Conservation (phyloP, 2,329 filamentous ascomycete genomes). For the Venturia effusa region DNA sequence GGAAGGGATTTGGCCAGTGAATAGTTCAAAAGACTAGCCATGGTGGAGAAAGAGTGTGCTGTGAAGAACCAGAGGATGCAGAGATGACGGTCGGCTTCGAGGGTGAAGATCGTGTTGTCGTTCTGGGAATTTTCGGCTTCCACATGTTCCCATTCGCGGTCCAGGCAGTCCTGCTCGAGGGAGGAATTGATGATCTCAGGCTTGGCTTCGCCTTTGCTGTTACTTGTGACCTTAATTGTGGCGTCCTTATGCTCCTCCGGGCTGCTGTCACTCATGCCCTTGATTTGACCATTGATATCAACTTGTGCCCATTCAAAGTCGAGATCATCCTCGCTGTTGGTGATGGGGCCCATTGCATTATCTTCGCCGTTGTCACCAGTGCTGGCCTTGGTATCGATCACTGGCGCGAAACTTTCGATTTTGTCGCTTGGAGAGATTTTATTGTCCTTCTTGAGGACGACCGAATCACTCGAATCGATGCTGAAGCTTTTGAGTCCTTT, state of each 20-base stretch:
- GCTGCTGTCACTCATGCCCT: background rate
- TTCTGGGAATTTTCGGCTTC: background rate
- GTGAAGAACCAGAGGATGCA: conserved; percentile 10
- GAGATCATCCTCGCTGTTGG: background rate
- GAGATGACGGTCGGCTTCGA: background rate
- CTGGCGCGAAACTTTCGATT: background rate
- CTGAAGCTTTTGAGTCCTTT: background rate
- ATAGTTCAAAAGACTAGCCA: background rate
- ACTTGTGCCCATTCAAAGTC: background rate
- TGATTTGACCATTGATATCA: background rate
- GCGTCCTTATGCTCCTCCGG: background rate
- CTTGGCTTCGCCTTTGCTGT: background rate
- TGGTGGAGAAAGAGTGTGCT: background rate
- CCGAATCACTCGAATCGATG: background rate
- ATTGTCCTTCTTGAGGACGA: background rate
- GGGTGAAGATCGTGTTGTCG: background rate
- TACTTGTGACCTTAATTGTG: background rate
- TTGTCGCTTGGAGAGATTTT: background rate
- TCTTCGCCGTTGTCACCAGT: background rate
- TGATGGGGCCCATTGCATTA: background rate
- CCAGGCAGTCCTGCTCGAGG: background rate
- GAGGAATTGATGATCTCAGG: no score
- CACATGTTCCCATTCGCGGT: background rate
- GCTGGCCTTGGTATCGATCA: background rate
- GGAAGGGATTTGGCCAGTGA: background rate